phyloP scores from a whole-genome alignment of 768 basidiomycete genomes.

The Leucosporidium scottii region DNA sequence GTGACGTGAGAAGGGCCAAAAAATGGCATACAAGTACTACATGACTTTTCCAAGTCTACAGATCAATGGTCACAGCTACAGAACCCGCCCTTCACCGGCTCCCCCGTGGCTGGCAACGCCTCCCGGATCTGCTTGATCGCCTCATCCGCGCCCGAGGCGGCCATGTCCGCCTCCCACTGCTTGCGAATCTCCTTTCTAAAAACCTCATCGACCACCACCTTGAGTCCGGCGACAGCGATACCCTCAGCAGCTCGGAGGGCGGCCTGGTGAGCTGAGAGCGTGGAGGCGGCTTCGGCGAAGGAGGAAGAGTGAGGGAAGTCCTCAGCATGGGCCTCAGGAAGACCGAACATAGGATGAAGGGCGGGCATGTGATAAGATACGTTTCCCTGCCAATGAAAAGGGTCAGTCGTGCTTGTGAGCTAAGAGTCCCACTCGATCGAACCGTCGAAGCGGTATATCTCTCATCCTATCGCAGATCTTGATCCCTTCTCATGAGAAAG shows the following conservation, averaged over 20 bases:
- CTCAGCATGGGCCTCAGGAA: neutral
- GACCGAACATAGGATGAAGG: neutral
- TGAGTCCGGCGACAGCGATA: neutral
- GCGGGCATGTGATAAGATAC: neutral
- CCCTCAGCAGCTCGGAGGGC: neutral
- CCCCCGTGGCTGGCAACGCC: too few species aligned
- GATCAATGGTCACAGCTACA: too few species aligned
- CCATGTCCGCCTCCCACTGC: conserved; percentile 4
- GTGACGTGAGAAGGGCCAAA: too few species aligned
- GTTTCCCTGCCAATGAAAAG: neutral
- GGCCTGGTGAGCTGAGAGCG: neutral
- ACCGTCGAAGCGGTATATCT: too few species aligned
- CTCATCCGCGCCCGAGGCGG: neutral
- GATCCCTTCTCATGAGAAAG: too few species aligned
- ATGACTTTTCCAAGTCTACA: too few species aligned
- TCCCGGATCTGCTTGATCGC: too few species aligned
- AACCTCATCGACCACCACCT: neutral
- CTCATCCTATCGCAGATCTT: too few species aligned
- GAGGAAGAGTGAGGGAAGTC: neutral
- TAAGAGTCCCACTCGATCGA: too few species aligned
- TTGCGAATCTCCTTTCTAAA: neutral
- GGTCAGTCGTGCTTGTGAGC: too few species aligned
- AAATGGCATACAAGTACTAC: too few species aligned
- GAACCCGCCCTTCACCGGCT: too few species aligned
- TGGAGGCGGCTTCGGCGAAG: neutral